Evolutionary conservation across 139 green algal species (phyloP), one percentile per base, ranked within the genome.

Genomic region (Asterochloris sp.): DNA sequence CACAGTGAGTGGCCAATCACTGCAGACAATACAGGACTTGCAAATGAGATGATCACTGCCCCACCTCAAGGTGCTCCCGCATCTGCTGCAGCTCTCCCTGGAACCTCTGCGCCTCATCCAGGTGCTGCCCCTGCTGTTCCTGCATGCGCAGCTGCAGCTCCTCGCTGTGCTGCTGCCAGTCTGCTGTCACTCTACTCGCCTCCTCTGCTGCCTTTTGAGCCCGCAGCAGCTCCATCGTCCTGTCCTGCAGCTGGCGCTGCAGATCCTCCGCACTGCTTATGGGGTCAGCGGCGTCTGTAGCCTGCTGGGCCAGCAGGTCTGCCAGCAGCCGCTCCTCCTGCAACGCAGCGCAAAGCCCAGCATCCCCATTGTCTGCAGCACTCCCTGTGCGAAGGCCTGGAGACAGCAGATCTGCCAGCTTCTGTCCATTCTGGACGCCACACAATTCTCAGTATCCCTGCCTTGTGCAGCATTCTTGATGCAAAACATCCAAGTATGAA

Each of bases 241-340:
- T n/a, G 11, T 69, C 76, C 60, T 69, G 76, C 76, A 80, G 76
- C 76, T 80, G 76, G 54, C 54, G 47, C 60, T 69, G 76, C 54
- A 80, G 60, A 13, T 80, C 60, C 76, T 80, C 11, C 38, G 54
- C 38, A 12, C 24, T 27, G 21, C 69, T 76, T 9, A 76, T 19
- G 24, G 69, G 11, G 69, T 76, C 24, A 27, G 24, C 69, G 13
- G 24, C 69, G 9, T 47, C 69, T 47, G 21, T 29, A 17, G 21
- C 24, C 17, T n/a, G 19, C 14, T n/a, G 69, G 14, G 69, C n/a
- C 21, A 76, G 69, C 21, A 76, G 69, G 14, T 76, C 69, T 27
- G n/a, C 11, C 21, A 76, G 69, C 69, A 76, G 69, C 24, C 69
- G 21, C 24, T 76, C 23, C 28, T 76, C 69, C 69, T 76, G 69